A percentile compares a stretch with the other conserved stretches of the same genome.
These are phyloP conservation scores for Beauveria varroae DNA, from an alignment of 2,329 filamentous ascomycete genomes.

Conservation along the genomic window DNA sequence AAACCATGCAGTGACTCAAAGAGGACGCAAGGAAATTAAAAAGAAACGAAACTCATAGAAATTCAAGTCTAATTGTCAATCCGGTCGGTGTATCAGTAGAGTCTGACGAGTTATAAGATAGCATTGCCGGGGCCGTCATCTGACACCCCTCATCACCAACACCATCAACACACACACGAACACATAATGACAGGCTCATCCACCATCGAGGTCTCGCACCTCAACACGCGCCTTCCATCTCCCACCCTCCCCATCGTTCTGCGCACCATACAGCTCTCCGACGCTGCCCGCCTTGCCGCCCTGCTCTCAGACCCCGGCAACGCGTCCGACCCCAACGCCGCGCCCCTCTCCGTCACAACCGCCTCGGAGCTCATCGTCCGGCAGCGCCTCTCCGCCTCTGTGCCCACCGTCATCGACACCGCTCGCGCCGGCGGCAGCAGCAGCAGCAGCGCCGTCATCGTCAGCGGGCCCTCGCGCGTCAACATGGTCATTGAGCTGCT, in stretches of 20 bases:
- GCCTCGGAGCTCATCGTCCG: constrained; percentile 16
- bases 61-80: too few species aligned
- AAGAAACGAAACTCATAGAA: neutral
- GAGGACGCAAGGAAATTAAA: neutral
- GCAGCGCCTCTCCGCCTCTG: constrained; percentile 19
- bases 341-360: constrained; percentile 12
- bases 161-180: neutral
- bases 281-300: constrained; percentile 17
- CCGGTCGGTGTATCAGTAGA: too few species aligned
- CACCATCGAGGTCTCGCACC: constrained; percentile 14
- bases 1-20: neutral
- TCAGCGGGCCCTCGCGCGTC: constrained; percentile 19
- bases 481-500: constrained; percentile 20
- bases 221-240: constrained; percentile 18
- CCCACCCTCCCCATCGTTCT: constrained; percentile 19
- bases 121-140: neutral
- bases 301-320: constrained; percentile 19
- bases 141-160: neutral
- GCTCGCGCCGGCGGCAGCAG: neutral
- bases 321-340: constrained; percentile 14
- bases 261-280: constrained; percentile 17
- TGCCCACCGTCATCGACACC: constrained; percentile 16
- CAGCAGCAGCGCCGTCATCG: neutral
- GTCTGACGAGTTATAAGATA: neutral
- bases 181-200: constrained; percentile 8